A percentile compares a stretch with the other conserved stretches of the same genome.
Conservation (phyloP, 1,139 yeast species). For the Hanseniaspora uvarum region DNA sequence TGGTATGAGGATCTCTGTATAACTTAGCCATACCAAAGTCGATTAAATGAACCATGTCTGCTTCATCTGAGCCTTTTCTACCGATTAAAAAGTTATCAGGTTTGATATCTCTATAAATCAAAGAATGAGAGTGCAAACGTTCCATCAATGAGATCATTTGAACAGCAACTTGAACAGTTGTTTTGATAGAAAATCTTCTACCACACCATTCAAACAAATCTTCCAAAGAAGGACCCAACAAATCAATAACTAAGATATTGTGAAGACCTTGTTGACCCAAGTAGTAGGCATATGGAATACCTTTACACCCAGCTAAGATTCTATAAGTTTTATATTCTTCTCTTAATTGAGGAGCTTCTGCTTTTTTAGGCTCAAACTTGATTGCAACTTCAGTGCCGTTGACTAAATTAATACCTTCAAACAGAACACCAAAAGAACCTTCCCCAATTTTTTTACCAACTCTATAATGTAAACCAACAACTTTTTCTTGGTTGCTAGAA, state of each 20-base stretch:
- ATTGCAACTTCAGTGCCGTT: constrained; percentile 70
- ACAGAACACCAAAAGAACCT: constrained; percentile 74
- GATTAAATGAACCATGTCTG: constrained; percentile 80
- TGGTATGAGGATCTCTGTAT: constrained; percentile 90
- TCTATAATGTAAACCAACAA: constrained; percentile 69
- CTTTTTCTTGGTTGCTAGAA: constrained; percentile 29
- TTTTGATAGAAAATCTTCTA: constrained; percentile 54
- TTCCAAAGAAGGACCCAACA: constrained; percentile 67
- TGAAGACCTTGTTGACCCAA: constrained; percentile 76
- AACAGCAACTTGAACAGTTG: constrained; percentile 63
- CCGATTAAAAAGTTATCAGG: constrained; percentile 98
- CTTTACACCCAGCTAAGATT: constrained; percentile 49
- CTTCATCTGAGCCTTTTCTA: constrained; percentile 54
- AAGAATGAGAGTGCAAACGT: constrained; percentile 55
- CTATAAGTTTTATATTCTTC: constrained; percentile 70
- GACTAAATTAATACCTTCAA: constrained; percentile 68
- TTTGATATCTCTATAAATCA: constrained; percentile 68
- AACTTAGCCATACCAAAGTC: constrained; percentile 96
- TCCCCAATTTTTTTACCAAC: constrained; percentile 78
- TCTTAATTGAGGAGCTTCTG: constrained; percentile 70
- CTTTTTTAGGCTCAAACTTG: constrained; percentile 68
- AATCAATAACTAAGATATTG: constrained; percentile 60
- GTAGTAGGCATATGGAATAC: constrained; percentile 66
- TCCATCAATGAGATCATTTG: constrained; percentile 65
- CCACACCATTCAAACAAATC: constrained; percentile 79